Evolutionary conservation across 352 stramenopile genomes (phyloP).

Genomic region (Phytopythium cucurbitacearum): DNA sequence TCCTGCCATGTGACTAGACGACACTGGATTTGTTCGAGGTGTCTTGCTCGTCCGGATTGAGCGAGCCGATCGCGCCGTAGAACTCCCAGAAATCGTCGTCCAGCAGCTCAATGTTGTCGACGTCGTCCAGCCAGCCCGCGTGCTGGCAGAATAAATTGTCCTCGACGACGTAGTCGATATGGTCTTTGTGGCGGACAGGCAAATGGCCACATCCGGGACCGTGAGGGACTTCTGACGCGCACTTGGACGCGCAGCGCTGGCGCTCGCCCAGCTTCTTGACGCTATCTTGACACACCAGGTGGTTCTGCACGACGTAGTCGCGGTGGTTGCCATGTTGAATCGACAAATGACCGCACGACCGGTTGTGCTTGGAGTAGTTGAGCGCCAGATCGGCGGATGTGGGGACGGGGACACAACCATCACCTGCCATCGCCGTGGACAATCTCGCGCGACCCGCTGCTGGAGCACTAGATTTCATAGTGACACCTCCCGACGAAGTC

Average conservation of each 20-base stretch:
- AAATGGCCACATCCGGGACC: constrained; percentile 67
- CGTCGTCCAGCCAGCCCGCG: constrained; percentile 41
- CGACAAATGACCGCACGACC: constrained; percentile 64
- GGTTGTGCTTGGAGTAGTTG: constrained; percentile 58
- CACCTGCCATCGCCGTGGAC: neutral
- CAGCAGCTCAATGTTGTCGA: constrained; percentile 59
- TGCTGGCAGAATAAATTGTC: constrained; percentile 77
- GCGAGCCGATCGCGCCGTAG: constrained; percentile 62
- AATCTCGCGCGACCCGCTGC: no score
- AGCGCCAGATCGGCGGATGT: constrained; percentile 13
- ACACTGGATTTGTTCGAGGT: no score
- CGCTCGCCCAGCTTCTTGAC: constrained; percentile 45
- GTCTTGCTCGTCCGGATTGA: constrained; percentile 28
- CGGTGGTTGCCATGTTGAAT: constrained; percentile 77
- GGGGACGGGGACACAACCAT: neutral
- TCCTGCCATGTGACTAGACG: no score
- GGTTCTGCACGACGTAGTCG: constrained; percentile 81
- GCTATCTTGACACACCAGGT: constrained; percentile 73
- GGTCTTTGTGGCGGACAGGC: constrained; percentile 67
- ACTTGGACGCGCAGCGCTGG: constrained; percentile 14
- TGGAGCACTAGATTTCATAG: no score
- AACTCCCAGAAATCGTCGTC: constrained; percentile 85
- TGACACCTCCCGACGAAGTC: no score
- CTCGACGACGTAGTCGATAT: constrained; percentile 84
- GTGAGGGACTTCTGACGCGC: constrained; percentile 37